Evolutionary conservation across 495 filamentous ascomycete species (phyloP).

Genomic region (Lasiosphaeria miniovina): DNA sequence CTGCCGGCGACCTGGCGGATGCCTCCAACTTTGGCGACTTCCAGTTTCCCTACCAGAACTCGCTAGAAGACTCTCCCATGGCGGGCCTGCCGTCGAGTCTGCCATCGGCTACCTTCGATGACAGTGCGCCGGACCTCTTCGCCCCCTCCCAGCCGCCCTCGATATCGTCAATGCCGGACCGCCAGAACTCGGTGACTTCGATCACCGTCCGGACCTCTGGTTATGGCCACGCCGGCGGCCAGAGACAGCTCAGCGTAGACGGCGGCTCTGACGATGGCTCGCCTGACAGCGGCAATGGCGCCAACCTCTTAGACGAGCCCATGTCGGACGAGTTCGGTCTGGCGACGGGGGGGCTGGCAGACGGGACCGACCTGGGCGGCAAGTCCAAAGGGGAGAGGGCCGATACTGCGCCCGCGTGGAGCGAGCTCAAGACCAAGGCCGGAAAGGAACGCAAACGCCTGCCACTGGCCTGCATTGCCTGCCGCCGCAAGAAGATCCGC

Average conservation of each 20-base stretch:
- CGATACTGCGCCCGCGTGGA: constrained; percentile 73
- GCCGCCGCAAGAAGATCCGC: constrained; percentile 93
- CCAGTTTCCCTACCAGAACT: constrained; percentile 42
- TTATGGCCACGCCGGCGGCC: constrained; percentile 19
- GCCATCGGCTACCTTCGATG: constrained; percentile 29
- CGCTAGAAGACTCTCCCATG: constrained; percentile 40
- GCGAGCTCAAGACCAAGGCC: constrained; percentile 94
- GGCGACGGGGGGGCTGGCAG: constrained; percentile 39
- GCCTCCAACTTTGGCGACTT: constrained; percentile 46
- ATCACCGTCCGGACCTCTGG: constrained; percentile 32
- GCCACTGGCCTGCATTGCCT: constrained; percentile 93
- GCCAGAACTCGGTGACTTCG: constrained; percentile 37
- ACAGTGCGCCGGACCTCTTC: constrained; percentile 40
- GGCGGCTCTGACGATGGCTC: constrained; percentile 45
- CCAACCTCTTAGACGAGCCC: constrained; percentile 46
- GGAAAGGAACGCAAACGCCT: constrained; percentile 94
- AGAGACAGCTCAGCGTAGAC: constrained; percentile 36
- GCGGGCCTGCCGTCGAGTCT: constrained; percentile 32
- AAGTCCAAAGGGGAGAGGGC: constrained; percentile 56
- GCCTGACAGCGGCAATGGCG: constrained; percentile 44
- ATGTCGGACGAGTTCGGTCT: constrained; percentile 54
- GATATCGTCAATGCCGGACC: constrained; percentile 39
- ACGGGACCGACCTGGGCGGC: constrained; percentile 50
- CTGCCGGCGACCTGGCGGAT: constrained; percentile 32
- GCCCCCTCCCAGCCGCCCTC: constrained; percentile 33